A percentile compares a stretch with the other conserved stretches of the same genome.
Conservation (phyloP, 768 basidiomycete species). For the Cystofilobasidium macerans region DNA sequence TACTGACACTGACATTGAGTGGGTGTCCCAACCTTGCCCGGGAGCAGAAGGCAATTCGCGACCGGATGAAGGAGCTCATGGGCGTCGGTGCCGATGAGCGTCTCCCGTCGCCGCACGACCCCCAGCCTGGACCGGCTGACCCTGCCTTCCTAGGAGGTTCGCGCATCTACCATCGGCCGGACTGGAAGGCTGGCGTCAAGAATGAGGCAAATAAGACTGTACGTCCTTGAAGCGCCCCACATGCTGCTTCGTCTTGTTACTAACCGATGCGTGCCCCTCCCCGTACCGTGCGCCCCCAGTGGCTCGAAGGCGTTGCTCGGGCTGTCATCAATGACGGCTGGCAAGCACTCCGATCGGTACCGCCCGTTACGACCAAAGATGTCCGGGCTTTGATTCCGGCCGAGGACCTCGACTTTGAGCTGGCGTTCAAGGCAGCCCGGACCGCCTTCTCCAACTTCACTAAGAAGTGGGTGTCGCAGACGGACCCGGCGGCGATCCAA, state of each 20-base stretch:
- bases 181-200: constrained; percentile 18
- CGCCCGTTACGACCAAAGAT: not conserved
- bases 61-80: constrained; percentile 16
- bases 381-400: not conserved
- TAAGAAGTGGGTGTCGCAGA: constrained; percentile 28
- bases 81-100: constrained; percentile 11
- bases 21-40: too few relatives aligned
- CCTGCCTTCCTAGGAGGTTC: not conserved
- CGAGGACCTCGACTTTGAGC: constrained; percentile 13
- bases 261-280: not conserved
- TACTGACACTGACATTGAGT: not conserved
- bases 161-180: not conserved
- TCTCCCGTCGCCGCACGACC: constrained; percentile 15
- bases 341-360: not conserved
- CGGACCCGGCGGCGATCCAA: constrained; percentile 29
- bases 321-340: constrained; percentile 4
- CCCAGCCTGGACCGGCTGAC: too few relatives aligned
- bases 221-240: not conserved
- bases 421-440: constrained; percentile 9
- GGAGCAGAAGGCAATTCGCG: constrained; percentile 21
- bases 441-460: constrained; percentile 9
- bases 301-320: not conserved
- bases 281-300: not conserved
- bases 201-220: constrained; percentile 2
- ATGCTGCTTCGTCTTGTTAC: not conserved